Evolutionary conservation across 1,284 basidiomycete genomes (phyloP), one percentile per base, ranked within the genome.

Genomic region (Ganoderma sinense): DNA sequence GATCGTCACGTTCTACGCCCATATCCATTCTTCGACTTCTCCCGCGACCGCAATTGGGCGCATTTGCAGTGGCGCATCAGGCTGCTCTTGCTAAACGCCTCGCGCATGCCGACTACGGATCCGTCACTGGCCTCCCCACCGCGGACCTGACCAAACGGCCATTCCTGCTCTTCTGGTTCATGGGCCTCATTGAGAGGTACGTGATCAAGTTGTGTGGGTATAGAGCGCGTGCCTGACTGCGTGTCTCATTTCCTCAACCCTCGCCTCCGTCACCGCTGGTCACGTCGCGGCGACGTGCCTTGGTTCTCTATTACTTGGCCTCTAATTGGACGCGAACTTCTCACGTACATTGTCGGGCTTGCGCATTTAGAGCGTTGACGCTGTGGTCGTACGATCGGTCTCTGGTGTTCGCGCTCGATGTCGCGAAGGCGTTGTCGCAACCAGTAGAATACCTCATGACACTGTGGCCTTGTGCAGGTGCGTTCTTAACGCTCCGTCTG

Each of bases 81-180:
- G 85, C 85, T 43, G 82, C 80, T 29, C 86, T 94, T 20, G 89
- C 89, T 31, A 85, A 87, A 71, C 84, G 87, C 33, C 84, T 90
- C 31, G 88, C 91, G 82, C 69, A 70, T 41, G 79, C 83, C 40
- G 90, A 88, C 10, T 80, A 94, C 64, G 85, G 88, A 67, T 85
- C 86, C 1, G 83, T 93, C 70, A 92, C 91, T 13, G 91, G 91
- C 4, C 85, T 89, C 69, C 82, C 84, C 29, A 84, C 83, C 45
- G 86, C 88, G 71, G 79, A 84, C 40, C 71, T 77, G 4, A 69
- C 76, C n/a, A 70, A 69, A 26, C 82, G 91, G 64, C 92, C 92
- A 5, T 91, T 91, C 79, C 91, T 90, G 76, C 83, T 89, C 36
- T 92, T 91, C 80, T 94, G 91, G 91, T 92, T 93, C 77, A 92